phyloP scores from a whole-genome alignment of 345 rosid genomes.

The Acer campestre region DNA sequence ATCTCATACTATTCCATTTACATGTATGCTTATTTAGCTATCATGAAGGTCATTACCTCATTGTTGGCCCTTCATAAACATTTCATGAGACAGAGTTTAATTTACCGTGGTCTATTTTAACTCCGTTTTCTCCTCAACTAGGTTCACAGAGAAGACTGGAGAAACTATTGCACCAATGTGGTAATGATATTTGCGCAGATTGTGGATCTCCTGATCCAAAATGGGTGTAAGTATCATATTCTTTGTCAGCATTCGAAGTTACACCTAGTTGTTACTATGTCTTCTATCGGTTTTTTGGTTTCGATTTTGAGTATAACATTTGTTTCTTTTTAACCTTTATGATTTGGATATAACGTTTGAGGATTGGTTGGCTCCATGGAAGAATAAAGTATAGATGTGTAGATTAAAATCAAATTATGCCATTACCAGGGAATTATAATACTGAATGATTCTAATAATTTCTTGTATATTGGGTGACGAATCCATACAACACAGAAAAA shows the following conservation, averaged over 20 bases:
- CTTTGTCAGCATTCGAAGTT: neutral
- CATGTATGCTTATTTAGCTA: neutral
- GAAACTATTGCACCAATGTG: conserved; percentile 47
- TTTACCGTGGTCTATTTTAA: neutral
- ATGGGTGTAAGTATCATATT: conserved; percentile 82
- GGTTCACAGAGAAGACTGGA: conserved; percentile 63
- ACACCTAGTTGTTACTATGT: neutral
- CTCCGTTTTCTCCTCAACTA: conserved; percentile 25
- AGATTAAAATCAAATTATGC: neutral
- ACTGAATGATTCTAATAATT: too few species aligned
- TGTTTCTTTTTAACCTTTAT: neutral
- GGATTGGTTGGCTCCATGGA: neutral
- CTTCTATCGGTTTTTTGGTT: neutral
- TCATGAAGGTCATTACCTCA: neutral
- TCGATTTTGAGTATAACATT: neutral
- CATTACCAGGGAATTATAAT: too few species aligned
- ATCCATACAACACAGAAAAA: neutral
- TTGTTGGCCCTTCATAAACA: neutral
- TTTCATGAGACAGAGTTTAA: neutral
- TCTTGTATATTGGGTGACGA: neutral
- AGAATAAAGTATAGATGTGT: neutral
- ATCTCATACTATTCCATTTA: neutral
- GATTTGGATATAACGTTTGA: neutral
- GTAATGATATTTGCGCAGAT: conserved; percentile 81
- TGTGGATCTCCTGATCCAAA: conserved; percentile 95